Evolutionary conservation across 2,329 filamentous ascomycete species (phyloP), one percentile per base, ranked within the genome.

Genomic region (Celoporthe dispersa): DNA sequence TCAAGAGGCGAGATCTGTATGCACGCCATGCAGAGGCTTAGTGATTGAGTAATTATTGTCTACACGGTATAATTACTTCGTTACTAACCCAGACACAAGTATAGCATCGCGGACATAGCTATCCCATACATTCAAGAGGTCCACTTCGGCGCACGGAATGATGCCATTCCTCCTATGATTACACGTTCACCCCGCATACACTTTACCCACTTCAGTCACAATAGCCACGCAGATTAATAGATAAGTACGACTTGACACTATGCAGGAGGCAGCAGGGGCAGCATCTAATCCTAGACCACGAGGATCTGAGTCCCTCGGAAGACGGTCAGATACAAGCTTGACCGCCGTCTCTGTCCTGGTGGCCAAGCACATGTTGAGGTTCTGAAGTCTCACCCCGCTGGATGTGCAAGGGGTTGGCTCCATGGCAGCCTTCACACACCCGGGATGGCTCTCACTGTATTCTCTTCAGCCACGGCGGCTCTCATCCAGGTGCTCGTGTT

Each of bases 141-240:
- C 33, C 48, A 55, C 48, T 37, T 19, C 33, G 9, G 22, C 51
- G 28, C 25, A 41, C 53, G 16, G 51, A 66, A 68, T 68, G 66
- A 68, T 68, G 66, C 66, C 66, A 68, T 68, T 63, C 59, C 19
- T 55, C 60, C 60, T 68, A 33, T 14, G 16, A 68, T 68, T 53
- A 59, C 60, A 68, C 60, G 51, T 41, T 8, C n/a, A 33, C 60
- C 66, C 66, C 66, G 48, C 66, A 59, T 33, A 57, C 28, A 44
- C 67, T 35, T 68, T 39, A 25, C 33, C 67, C 19, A 2, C 33
- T 59, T 33, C 16, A 39, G 51, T 44, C 35, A 25, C 14, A 16
- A 64, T n/a, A 31, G 12, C 37, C 9, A 22, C 48, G 28, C 31
- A 41, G 25, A 28, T 68, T 37, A 22, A 41, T 7, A 35, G 19